Evolutionary conservation across 1,284 basidiomycete species (phyloP).

Genomic region (Apiotrichum akiyoshidainum): DNA sequence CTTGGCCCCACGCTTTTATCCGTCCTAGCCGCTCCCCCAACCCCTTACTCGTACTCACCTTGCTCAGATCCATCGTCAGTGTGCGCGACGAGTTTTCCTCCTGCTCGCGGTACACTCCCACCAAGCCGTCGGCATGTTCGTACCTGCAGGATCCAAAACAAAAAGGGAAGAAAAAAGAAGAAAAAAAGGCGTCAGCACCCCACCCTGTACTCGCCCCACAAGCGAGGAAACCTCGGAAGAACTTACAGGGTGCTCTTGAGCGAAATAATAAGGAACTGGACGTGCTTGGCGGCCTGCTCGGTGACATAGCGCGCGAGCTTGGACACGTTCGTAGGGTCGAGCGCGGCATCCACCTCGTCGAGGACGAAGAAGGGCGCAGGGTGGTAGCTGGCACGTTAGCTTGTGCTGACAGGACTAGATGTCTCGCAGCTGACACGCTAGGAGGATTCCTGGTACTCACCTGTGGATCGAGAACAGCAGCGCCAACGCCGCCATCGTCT

Average conservation of each 20-base stretch:
- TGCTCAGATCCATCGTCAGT: slow-evolving; percentile 68
- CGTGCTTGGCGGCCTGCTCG: slow-evolving; percentile 61
- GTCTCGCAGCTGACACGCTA: background rate
- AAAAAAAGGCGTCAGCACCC: background rate
- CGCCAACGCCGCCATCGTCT: slow-evolving; percentile 94
- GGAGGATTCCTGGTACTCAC: slow-evolving; percentile 48
- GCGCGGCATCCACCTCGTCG: slow-evolving; percentile 95
- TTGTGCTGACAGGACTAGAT: too few relatives aligned
- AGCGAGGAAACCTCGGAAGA: background rate
- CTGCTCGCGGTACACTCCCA: slow-evolving; percentile 91
- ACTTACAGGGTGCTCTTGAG: slow-evolving; percentile 58
- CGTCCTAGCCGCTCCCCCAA: background rate
- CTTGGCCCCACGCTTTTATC: background rate
- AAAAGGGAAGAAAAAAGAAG: too few relatives aligned
- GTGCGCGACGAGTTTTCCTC: slow-evolving; percentile 86
- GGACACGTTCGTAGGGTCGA: slow-evolving; percentile 93
- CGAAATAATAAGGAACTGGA: slow-evolving; percentile 97
- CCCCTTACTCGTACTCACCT: slow-evolving; percentile 52
- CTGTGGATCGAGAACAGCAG: slow-evolving; percentile 95
- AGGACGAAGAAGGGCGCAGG: slow-evolving; percentile 98
- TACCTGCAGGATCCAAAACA: slow-evolving; percentile 56
- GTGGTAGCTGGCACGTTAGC: slow-evolving; percentile 65
- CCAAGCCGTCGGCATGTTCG: slow-evolving; percentile 83
- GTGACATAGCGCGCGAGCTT: slow-evolving; percentile 89
- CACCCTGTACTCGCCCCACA: background rate